Base-by-base conservation (phyloP, 306 rosid genomes). In the Dalbergia oliveri region DNA sequence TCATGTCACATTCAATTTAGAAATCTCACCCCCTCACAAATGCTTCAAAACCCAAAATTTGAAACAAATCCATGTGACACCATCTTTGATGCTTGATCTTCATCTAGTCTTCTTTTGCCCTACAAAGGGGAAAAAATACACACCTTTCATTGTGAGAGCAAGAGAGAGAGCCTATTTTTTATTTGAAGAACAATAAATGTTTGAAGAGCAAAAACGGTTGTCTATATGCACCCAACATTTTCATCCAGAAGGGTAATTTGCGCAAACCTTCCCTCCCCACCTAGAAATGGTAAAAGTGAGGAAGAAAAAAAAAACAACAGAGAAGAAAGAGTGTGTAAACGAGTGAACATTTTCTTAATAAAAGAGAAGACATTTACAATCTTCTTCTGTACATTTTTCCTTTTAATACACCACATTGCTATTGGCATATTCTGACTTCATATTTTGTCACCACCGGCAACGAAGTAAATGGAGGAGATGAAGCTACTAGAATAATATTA, bases 21-120 rank as follows among this genome's bases (percentile, higher is more conserved):
- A 80, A 79, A 77, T 75, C 59, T 11, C 65, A 76, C 71, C 76
- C 72, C 71, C 80, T 81, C 75, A 79, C 87, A 77, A 86, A 70
- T 16, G 74, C 82, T 84, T 84, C 84, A 75, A 88, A 82, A 78
- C 78, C 83, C 53, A 68, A 87, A 80, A 85, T 58, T 78, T 82
- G 81, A 86, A 85, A 86, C 68, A 84, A 86, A 85, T 80, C 89
- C 82, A 85, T 79, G 85, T 82, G 78, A 84, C 77, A 81, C 88
- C 92, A 84, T 74, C 86, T 86, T 79, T 82, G 94, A 83, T 84
- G 85, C 91, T 84, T 53, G 87, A 78, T 88, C 96, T 86, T 93
- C 97, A 93, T 89, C 96, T 93, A 91, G 91, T 89, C 90, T 91
- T 88, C 88, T 93, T 94, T 91, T 89, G 88, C 88, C 92, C 97